Conservation (phyloP, 306 rosid genomes). For the Vachellia pachyceras region DNA sequence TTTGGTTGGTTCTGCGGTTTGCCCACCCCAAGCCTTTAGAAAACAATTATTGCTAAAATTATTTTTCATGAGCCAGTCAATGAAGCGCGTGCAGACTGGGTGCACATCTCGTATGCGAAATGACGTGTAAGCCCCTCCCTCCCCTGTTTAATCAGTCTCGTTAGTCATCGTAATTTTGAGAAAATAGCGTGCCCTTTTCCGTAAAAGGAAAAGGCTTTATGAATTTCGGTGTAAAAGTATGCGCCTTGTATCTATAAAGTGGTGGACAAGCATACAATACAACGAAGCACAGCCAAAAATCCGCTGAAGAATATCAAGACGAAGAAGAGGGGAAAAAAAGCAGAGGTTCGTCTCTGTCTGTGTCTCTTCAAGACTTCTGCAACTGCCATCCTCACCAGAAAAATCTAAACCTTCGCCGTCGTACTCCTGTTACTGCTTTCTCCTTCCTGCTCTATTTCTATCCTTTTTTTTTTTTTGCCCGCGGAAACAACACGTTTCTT, state of each 20-base stretch:
- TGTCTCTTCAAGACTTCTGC: background rate
- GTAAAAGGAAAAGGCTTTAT: background rate
- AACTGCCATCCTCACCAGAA: constrained; percentile 52
- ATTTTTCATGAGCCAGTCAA: constrained; percentile 45
- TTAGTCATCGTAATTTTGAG: background rate
- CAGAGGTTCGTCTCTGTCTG: constrained; percentile 34
- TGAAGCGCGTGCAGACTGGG: constrained; percentile 63
- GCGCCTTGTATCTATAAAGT: background rate
- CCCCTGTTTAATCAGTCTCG: background rate
- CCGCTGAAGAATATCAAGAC: background rate
- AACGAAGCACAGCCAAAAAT: background rate
- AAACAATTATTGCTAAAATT: background rate
- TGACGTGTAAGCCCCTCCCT: constrained; percentile 28
- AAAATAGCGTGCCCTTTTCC: background rate
- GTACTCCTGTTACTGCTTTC: background rate
- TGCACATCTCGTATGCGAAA: background rate
- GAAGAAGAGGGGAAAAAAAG: constrained; percentile 18
- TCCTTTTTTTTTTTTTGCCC: background rate
- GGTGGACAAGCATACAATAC: background rate
- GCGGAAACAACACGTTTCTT: constrained; percentile 14
- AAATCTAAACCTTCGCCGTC: constrained; percentile 41
- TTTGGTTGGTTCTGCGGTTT: too few relatives aligned
- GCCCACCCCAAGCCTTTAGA: background rate
- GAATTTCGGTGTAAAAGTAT: background rate
- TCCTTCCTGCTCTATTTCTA: background rate